These are phyloP conservation scores for Dipteronia dyeriana DNA, from an alignment of 345 rosid genomes.

Conservation along the genomic window DNA sequence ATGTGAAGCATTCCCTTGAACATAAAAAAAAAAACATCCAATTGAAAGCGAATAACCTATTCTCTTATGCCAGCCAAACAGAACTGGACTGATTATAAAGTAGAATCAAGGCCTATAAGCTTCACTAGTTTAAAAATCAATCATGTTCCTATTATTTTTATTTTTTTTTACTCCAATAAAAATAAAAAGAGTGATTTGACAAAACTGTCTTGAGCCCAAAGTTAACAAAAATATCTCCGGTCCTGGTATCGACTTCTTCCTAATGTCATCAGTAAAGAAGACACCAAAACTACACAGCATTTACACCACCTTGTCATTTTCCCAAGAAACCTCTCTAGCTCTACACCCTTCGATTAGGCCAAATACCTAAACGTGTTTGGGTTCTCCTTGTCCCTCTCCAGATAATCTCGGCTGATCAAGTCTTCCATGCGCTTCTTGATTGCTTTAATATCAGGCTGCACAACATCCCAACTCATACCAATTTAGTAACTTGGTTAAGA, in stretches of 20 bases:
- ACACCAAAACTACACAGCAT: slow-evolving; percentile 14
- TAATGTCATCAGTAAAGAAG: neutral
- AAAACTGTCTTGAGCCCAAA: slow-evolving; percentile 17
- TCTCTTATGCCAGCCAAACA: no score
- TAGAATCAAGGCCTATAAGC: no score
- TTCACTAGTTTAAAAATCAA: neutral
- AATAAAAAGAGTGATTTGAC: neutral
- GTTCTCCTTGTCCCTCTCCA: slow-evolving; percentile 91
- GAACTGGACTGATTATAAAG: no score
- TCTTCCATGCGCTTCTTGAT: slow-evolving; percentile 97
- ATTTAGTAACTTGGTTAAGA: no score
- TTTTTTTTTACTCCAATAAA: neutral
- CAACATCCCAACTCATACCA: no score
- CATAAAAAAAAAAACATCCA: no score
- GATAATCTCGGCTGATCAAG: slow-evolving; percentile 77
- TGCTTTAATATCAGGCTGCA: slow-evolving; percentile 95
- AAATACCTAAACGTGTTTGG: slow-evolving; percentile 70
- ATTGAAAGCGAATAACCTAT: no score
- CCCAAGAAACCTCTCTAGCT: neutral
- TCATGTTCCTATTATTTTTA: neutral
- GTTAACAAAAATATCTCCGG: slow-evolving; percentile 14
- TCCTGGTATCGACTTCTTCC: neutral
- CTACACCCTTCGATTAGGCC: slow-evolving; percentile 38
- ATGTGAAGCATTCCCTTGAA: no score
- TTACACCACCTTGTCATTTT: slow-evolving; percentile 10